Evolutionary conservation across 2,329 filamentous ascomycete species (phyloP).

Genomic region (Paecilomyces formosus): DNA sequence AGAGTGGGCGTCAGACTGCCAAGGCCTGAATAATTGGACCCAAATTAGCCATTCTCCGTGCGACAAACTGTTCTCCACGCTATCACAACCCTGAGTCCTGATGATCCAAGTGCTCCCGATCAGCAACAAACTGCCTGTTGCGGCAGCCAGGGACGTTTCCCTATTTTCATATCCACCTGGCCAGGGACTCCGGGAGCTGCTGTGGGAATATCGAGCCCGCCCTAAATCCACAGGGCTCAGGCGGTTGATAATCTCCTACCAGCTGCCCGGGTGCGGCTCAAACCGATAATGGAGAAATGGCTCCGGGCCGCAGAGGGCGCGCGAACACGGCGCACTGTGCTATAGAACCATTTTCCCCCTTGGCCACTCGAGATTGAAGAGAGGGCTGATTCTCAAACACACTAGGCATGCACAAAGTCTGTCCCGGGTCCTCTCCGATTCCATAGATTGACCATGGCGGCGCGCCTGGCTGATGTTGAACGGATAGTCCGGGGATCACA

Average conservation of each 20-base stretch:
- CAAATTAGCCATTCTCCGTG: background rate
- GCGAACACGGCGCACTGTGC: background rate
- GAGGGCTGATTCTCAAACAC: background rate
- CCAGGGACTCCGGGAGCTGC: background rate
- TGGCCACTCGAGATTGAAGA: background rate
- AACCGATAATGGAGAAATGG: background rate
- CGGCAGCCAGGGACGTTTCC: background rate
- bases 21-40: background rate
- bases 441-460: background rate
- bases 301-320: background rate
- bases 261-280: background rate
- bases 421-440: background rate
- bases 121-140: background rate
- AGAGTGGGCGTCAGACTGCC: background rate
- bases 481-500: background rate
- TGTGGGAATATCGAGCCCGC: background rate
- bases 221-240: background rate
- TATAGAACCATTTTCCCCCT: background rate
- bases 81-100: background rate
- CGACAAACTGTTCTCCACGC: background rate
- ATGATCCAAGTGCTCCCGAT: background rate
- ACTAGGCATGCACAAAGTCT: background rate
- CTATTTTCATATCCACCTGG: background rate
- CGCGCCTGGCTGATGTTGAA: background rate
- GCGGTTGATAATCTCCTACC: background rate